Percentiles rank a stretch among this genome's conserved stretches.
These are phyloP conservation scores for Galeopsis tetrahit DNA, from an alignment of 257 asterid genomes.

Conservation along the genomic window DNA sequence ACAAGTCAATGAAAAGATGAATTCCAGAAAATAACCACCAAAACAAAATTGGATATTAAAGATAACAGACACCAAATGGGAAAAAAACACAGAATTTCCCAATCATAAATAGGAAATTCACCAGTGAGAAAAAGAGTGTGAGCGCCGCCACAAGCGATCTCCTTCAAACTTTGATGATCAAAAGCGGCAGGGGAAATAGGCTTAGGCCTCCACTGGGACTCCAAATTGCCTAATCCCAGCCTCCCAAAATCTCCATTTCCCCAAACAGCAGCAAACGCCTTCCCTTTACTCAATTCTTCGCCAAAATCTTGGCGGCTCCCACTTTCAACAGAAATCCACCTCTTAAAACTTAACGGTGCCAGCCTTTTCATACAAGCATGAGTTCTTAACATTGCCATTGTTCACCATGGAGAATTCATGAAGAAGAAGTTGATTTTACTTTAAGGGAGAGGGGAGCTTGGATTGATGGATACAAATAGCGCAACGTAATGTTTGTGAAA, in stretches of 20 bases:
- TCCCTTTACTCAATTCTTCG: conserved; percentile 48
- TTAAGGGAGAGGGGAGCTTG: background rate
- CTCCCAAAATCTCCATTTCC: conserved; percentile 98
- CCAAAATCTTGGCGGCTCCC: conserved; percentile 27
- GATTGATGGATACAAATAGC: conserved; percentile 33
- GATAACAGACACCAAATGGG: background rate
- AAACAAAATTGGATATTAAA: background rate
- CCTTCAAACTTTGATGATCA: conserved; percentile 62
- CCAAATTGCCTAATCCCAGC: conserved; percentile 81
- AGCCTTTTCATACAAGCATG: conserved; percentile 44
- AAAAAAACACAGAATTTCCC: background rate
- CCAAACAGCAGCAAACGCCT: conserved; percentile 80
- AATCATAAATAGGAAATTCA: conserved; percentile 29
- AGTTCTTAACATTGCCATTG: conserved; percentile 39
- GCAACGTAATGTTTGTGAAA: conserved; percentile 29
- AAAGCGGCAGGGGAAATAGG: conserved; percentile 62
- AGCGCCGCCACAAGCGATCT: conserved; percentile 95
- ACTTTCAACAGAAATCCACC: conserved; percentile 47
- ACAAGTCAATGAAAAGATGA: background rate
- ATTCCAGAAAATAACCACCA: background rate
- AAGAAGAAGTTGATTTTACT: background rate
- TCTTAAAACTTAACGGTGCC: conserved; percentile 40
- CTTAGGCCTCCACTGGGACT: conserved; percentile 81
- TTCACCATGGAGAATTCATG: conserved; percentile 30
- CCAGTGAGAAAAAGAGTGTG: conserved; percentile 95